These are phyloP conservation scores for Chaetomium cochliodes DNA, from an alignment of 495 filamentous ascomycete species.

Conservation along the genomic window DNA sequence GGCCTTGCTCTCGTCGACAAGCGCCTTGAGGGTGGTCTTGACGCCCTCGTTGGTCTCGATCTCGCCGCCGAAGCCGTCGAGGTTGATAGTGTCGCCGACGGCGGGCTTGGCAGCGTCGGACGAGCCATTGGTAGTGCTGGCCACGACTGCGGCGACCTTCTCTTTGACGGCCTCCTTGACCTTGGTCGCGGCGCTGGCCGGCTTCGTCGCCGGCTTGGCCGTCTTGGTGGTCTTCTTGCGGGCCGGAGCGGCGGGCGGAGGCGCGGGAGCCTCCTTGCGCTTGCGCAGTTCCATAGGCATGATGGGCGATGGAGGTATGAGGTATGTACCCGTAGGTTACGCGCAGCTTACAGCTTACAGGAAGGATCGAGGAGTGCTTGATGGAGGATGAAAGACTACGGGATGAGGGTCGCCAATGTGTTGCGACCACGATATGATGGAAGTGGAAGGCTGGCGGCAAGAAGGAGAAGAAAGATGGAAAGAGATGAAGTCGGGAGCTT, in stretches of 20 bases:
- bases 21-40: constrained; percentile 69
- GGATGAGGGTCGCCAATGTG: constrained; percentile 15
- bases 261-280: constrained; percentile 65
- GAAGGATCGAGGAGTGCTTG: neutral
- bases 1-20: constrained; percentile 77
- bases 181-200: constrained; percentile 37
- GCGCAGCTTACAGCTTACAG: constrained; percentile 16
- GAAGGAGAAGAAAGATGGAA: constrained; percentile 11
- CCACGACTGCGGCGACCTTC: constrained; percentile 36
- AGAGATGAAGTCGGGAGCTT: constrained; percentile 24
- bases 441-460: constrained; percentile 7
- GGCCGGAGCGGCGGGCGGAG: constrained; percentile 46
- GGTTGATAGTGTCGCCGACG: constrained; percentile 55
- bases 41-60: constrained; percentile 79
- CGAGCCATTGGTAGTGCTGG: constrained; percentile 48
- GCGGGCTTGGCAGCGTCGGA: constrained; percentile 39
- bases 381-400: constrained; percentile 13
- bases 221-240: constrained; percentile 48
- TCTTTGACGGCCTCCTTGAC: constrained; percentile 45
- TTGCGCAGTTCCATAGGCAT: constrained; percentile 69
- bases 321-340: too few relatives aligned
- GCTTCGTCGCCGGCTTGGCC: too few relatives aligned
- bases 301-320: constrained; percentile 14
- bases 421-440: constrained; percentile 9
- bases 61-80: constrained; percentile 77